These are phyloP conservation scores for Flaveria trinervia DNA, from an alignment of 129 eudicot species.

Conservation along the genomic window DNA sequence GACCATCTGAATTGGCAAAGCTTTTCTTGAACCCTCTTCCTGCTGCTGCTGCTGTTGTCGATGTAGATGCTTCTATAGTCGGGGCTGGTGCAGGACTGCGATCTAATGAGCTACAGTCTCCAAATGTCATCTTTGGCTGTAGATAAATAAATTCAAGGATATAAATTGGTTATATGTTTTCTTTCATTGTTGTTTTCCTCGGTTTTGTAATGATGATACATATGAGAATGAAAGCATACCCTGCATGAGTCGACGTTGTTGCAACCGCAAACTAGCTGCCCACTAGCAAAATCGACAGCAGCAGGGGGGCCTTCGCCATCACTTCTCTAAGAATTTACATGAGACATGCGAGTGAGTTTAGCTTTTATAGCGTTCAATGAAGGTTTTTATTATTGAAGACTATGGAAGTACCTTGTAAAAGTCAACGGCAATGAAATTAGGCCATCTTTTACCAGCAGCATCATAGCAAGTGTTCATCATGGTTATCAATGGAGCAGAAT, in stretches of 20 bases:
- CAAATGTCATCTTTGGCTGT: constrained; percentile 70
- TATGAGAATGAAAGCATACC: constrained; percentile 43
- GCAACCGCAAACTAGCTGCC: constrained; percentile 79
- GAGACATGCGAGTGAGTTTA: not conserved
- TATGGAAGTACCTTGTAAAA: constrained; percentile 73
- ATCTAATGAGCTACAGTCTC: constrained; percentile 50
- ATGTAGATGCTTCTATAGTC: constrained; percentile 16
- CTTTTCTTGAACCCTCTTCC: constrained; percentile 34
- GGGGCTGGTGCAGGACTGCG: constrained; percentile 48
- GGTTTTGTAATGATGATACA: not conserved
- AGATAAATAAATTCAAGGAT: constrained; percentile 15
- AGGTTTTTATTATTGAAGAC: constrained; percentile 1
- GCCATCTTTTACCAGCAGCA: constrained; percentile 77
- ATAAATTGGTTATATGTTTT: constrained; percentile 4
- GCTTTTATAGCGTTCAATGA: not conserved
- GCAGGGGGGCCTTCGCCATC: constrained; percentile 91
- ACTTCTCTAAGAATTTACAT: constrained; percentile 57
- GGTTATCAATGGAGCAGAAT: constrained; percentile 70
- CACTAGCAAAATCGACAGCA: constrained; percentile 82
- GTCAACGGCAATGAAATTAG: constrained; percentile 85
- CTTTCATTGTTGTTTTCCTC: not conserved
- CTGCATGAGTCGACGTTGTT: constrained; percentile 55
- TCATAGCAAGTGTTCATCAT: constrained; percentile 75
- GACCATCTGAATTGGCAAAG: constrained; percentile 32
- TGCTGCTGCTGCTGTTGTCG: constrained; percentile 28